These are phyloP conservation scores for Eucalyptus curtisii DNA, from an alignment of 345 rosid genomes.

Conservation along the genomic window DNA sequence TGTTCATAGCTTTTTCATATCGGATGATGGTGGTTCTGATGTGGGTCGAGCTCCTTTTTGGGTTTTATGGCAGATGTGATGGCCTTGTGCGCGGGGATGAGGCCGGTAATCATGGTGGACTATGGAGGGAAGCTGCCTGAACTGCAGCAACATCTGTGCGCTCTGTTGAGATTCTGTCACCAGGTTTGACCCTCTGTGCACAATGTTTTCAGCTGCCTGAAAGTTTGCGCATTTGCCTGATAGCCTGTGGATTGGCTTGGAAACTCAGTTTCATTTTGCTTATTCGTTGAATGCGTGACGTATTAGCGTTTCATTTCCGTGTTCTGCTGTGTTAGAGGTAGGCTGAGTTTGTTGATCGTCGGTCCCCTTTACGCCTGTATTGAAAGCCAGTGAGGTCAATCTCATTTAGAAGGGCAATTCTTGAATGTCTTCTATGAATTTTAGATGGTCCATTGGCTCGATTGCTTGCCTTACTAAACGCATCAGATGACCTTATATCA, in stretches of 20 bases:
- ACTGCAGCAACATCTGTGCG: constrained; percentile 52
- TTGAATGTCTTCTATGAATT: not conserved
- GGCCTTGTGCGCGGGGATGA: constrained; percentile 67
- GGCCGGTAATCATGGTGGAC: constrained; percentile 90
- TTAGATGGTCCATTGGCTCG: not conserved
- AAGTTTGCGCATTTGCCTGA: not conserved
- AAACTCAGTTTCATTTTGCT: not conserved
- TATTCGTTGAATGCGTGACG: not conserved
- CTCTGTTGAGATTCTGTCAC: constrained; percentile 47
- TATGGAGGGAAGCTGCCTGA: constrained; percentile 95
- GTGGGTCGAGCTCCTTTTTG: not conserved
- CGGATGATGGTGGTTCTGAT: not conserved
- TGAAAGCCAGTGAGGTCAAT: not conserved
- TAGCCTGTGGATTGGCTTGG: not conserved
- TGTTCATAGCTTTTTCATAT: not conserved
- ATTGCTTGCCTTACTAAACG: not conserved
- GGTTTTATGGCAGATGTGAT: constrained; percentile 47
- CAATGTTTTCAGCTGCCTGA: not conserved
- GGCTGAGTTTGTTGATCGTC: not conserved
- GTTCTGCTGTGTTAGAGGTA: not conserved
- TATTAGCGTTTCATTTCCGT: not conserved
- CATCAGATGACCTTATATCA: not conserved
- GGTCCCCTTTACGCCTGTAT: not conserved
- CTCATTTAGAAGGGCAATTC: not conserved
- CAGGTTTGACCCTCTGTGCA: constrained; percentile 25